Percentiles rank a stretch among this genome's conserved stretches.
These are phyloP conservation scores for Globisporangium polare DNA, from an alignment of 352 stramenopile genomes.

Conservation along the genomic window DNA sequence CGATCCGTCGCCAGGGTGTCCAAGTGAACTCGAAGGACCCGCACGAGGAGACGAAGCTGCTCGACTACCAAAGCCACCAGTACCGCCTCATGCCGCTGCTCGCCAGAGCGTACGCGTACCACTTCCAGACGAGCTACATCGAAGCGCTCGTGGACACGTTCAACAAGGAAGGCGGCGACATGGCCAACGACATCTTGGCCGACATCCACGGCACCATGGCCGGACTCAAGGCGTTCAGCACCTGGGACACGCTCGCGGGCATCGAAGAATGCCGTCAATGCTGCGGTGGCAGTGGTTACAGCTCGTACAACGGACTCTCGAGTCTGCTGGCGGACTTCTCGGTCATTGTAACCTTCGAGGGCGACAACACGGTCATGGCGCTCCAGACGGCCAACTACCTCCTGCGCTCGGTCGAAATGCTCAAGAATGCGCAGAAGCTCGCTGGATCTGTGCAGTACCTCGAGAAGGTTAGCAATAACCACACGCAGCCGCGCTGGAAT, in stretches of 20 bases:
- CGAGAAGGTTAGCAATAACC: conserved; percentile 20
- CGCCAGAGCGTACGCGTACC: conserved; percentile 82
- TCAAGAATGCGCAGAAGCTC: conserved; percentile 44
- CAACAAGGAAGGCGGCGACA: conserved; percentile 69
- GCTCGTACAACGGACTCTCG: conserved; percentile 86
- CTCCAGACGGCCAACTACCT: conserved; percentile 89
- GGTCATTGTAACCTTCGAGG: conserved; percentile 96
- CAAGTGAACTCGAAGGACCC: conserved; percentile 38
- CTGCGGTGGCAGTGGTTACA: conserved; percentile 95
- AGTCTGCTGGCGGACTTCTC: conserved; percentile 92
- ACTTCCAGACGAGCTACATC: conserved; percentile 65
- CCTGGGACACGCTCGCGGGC: conserved; percentile 82
- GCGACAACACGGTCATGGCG: conserved; percentile 96
- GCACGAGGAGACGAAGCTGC: conserved; percentile 81
- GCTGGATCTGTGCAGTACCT: conserved; percentile 64
- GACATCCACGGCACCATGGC: conserved; percentile 95
- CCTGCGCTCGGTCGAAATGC: conserved; percentile 51
- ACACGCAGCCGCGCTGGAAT: conserved; percentile 30
- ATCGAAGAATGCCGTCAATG: conserved; percentile 95
- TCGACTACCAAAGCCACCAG: conserved; percentile 96
- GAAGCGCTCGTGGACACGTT: conserved; percentile 77
- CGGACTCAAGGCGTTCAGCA: conserved; percentile 93
- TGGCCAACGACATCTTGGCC: conserved; percentile 64
- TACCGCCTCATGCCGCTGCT: conserved; percentile 92
- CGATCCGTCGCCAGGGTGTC: conserved; percentile 87